phyloP scores from a whole-genome alignment of 164 flowering plant genomes.

The grape (Vitis vinifera) region DNA sequence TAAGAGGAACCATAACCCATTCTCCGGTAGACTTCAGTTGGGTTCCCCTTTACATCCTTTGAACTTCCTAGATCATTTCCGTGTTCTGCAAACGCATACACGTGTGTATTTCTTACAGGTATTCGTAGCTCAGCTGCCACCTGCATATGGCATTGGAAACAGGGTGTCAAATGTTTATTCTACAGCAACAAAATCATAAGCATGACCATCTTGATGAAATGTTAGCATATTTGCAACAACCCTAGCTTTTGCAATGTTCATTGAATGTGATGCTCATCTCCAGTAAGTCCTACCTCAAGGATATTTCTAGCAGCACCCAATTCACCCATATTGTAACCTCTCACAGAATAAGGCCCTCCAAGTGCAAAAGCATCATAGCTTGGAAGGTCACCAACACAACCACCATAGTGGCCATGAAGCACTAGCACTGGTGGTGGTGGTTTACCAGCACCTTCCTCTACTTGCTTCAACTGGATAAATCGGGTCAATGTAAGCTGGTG shows the following conservation, averaged over 20 bases:
- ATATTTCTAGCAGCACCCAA: slow-evolving; percentile 95
- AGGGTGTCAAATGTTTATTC: not conserved
- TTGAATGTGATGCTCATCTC: not conserved
- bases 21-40: slow-evolving; percentile 91
- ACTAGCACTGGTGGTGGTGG: slow-evolving; percentile 96
- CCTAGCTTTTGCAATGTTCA: not conserved
- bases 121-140: slow-evolving; percentile 87
- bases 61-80: slow-evolving; percentile 97
- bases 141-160: slow-evolving; percentile 32
- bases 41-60: slow-evolving; percentile 97
- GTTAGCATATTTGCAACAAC: too few relatives aligned
- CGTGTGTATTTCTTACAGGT: slow-evolving; percentile 81
- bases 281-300: slow-evolving; percentile 65
- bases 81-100: slow-evolving; percentile 92
- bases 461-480: slow-evolving; percentile 79
- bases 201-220: too few relatives aligned
- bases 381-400: slow-evolving; percentile 98
- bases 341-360: slow-evolving; percentile 96
- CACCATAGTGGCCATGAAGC: slow-evolving; percentile 96
- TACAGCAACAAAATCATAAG: not conserved
- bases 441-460: slow-evolving; percentile 91
- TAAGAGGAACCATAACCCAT: slow-evolving; percentile 94
- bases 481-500: slow-evolving; percentile 85
- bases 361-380: slow-evolving; percentile 99
- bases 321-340: slow-evolving; percentile 99